Base-by-base conservation (phyloP, 139 green algal genomes). In the Chlamydomonas urium region DNA sequence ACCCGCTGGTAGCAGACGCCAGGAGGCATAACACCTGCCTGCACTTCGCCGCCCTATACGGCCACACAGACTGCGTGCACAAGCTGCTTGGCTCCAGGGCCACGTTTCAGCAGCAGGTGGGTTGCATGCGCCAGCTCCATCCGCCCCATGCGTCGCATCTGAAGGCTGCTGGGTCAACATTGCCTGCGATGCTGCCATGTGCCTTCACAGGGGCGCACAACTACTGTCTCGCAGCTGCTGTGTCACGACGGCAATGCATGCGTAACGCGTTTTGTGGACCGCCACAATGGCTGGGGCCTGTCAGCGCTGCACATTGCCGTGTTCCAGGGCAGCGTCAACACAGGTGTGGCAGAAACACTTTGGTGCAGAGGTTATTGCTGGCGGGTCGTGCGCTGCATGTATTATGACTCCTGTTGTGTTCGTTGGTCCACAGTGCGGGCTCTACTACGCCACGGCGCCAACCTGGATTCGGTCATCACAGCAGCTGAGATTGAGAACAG, bases 211-310 rank as follows among this genome's bases (percentile, higher is more conserved):
- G n/a, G 34, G 47, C 45, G 48, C 29, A 8, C 74, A 35, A 33
- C 76, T 23, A 57, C 65, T 17, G 63, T 82, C 4, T 75, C 80
- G 8, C 75, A 84, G 19, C 77, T 87, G 14, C 71, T 75, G 19
- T 85, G 78, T 68, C 66, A 85, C 17, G 71, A 74, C 1, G 82
- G 80, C 17, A 74, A 72, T 1, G 60, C 63, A n/a, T n/a, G n/a
- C 0, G 56, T 32, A 19, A 66, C 82, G 35, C 75, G 79, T 28
- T 85, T 84, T 71, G 77, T 88, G 38, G 82, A 88, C 72, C 59
- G 79, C 5, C 79, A 82, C 66, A 88, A 88, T 48, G 79, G 78
- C 38, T 85, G 78, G 78, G 82, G 82, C 21, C 73, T 85, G 4
- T 81, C 74, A 26, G 76, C 82, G 1, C 74, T 88, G 31, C 82